phyloP scores from a whole-genome alignment of 345 rosid species.

The Ailanthus altissimus region DNA sequence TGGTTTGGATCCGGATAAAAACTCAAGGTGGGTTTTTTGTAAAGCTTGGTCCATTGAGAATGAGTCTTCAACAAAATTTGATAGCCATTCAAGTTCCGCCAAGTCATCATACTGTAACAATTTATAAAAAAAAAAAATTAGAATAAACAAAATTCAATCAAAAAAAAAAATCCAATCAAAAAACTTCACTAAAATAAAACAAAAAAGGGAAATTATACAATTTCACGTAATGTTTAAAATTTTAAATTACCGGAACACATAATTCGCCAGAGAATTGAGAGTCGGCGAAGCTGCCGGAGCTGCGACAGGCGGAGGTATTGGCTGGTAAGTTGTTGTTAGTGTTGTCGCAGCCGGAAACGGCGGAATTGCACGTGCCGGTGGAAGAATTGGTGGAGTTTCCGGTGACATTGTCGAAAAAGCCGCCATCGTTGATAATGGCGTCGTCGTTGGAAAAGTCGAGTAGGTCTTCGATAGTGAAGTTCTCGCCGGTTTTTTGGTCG shows the following conservation, averaged over 20 bases:
- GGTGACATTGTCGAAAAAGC: slow-evolving; percentile 40
- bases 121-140: not conserved
- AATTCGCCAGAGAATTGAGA: slow-evolving; percentile 57
- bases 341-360: slow-evolving; percentile 43
- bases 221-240: not conserved
- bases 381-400: slow-evolving; percentile 48
- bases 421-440: slow-evolving; percentile 29
- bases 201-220: not conserved
- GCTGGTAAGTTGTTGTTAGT: slow-evolving; percentile 30
- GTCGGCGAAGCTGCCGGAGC: slow-evolving; percentile 32
- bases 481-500: slow-evolving; percentile 40
- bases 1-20: slow-evolving; percentile 49
- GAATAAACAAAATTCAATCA: not conserved
- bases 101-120: slow-evolving; percentile 56
- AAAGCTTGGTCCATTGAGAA: slow-evolving; percentile 54
- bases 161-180: too few species aligned
- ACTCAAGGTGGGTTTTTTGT: slow-evolving; percentile 36
- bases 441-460: slow-evolving; percentile 70
- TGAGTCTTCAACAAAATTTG: slow-evolving; percentile 76
- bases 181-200: too few species aligned
- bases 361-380: slow-evolving; percentile 51
- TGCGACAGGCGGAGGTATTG: slow-evolving; percentile 24
- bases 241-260: slow-evolving; percentile 59
- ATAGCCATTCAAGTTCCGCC: slow-evolving; percentile 84
- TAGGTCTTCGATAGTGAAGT: slow-evolving; percentile 66